Percentiles rank a stretch among this genome's conserved stretches.
Evolutionary conservation across 805 yeast species (phyloP).

Genomic region (Saccharomycopsis amapae): DNA sequence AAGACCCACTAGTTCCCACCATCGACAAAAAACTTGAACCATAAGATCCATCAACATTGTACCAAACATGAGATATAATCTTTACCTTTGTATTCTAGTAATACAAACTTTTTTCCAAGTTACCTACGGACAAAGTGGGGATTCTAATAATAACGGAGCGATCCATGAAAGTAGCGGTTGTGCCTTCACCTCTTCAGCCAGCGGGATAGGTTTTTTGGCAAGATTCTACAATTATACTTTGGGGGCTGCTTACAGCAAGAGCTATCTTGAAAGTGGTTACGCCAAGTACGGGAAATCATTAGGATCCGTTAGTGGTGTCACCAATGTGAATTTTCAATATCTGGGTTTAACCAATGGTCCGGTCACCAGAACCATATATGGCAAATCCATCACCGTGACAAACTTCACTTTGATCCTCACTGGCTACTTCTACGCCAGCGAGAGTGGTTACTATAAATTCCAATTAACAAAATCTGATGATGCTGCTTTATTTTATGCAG

Average conservation of each 20-base stretch:
- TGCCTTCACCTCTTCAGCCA: neutral
- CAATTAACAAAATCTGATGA: slow-evolving; percentile 28
- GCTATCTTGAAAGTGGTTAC: slow-evolving; percentile 4
- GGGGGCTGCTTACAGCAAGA: neutral
- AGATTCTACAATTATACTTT: slow-evolving; percentile 1
- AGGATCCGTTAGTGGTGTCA: slow-evolving; percentile 3
- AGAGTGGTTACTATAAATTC: slow-evolving; percentile 29
- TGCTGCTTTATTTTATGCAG: slow-evolving; percentile 29
- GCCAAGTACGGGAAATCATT: neutral
- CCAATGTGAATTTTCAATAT: neutral
- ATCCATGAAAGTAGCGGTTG: neutral
- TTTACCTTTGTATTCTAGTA: too few species aligned
- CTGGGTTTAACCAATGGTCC: neutral
- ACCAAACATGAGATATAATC: too few species aligned
- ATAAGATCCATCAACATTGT: too few species aligned
- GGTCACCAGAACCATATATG: slow-evolving; percentile 18
- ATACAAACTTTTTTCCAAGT: too few species aligned
- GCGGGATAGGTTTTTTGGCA: slow-evolving; percentile 3
- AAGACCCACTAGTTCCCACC: neutral
- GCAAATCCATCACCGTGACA: slow-evolving; percentile 20
- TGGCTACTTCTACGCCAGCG: slow-evolving; percentile 27
- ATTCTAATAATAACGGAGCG: neutral
- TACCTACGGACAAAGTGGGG: too few species aligned
- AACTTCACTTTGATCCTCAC: slow-evolving; percentile 26
- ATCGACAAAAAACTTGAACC: neutral